Base-by-base conservation (phyloP, 2,329 filamentous ascomycete species). In the Ophioceras dolichostomum region DNA sequence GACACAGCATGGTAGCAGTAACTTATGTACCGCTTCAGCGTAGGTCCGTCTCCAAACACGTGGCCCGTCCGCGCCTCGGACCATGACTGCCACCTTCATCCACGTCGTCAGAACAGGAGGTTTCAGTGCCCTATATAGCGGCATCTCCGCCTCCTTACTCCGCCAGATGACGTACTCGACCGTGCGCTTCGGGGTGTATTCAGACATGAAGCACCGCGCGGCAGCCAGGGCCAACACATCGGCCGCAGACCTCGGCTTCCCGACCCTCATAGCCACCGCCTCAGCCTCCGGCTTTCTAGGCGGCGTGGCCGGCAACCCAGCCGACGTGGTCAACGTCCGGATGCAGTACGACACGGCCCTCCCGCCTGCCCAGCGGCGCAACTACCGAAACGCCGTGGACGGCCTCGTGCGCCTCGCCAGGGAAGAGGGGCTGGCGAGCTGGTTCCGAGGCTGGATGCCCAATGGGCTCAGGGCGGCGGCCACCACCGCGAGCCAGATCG, bases 121-220 rank as follows among this genome's bases (percentile, higher is more conserved):
- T 48, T 63, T 73, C n/a, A 57, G 73, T 38, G 78, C 83, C 45
- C 61, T 83, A 10, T 83, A 83, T 58, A 79, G 76, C 2, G 79
- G 79, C 24, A 64, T 83, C 20, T 79, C 73, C 5, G 79, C 79
- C 1, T 79, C 77, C 22, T 58, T 83, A 27, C 62, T 83, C 28
- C 65, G 79, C 37, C 78, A 83, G 57, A 76, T 77, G 7, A 76
- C 83, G 5, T 83, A 83, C 59, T 83, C 78, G 3, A 83, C 79
- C 7, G 76, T 79, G 2, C 69, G 79, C 20, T 62, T 83, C 18
- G 79, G 79, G 10, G 75, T 83, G 60, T 83, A 83, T 56, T 76
- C 81, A 47, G 83, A 77, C 2, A 80, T 83, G 57, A 77, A 79
- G 61, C 72, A 69, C 47, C 44, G 49, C 2, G 57, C 82, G 39